Base-by-base conservation (phyloP, 2,329 filamentous ascomycete genomes). In the Eurotiales sp. region DNA sequence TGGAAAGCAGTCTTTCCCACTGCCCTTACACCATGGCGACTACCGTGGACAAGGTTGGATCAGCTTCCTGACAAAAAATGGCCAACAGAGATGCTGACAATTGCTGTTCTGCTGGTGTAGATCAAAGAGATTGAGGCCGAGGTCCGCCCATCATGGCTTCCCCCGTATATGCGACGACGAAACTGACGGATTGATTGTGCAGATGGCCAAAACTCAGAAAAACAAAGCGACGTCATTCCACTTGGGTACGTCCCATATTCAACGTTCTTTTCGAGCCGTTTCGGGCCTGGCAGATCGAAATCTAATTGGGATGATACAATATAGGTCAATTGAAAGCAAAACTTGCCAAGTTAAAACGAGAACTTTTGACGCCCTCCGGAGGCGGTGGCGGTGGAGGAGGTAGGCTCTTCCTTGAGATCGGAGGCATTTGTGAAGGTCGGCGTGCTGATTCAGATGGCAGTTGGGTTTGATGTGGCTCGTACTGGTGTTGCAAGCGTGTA, bases 101-200 rank as follows among this genome's bases (percentile, higher is more conserved):
- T 44, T 43, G 17, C 3, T 42, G 8, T 23, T 51, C 55, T 57
- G 39, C n/a, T n/a, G n/a, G n/a, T 62, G 69, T 66, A 93, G 88
- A 96, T 97, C 81, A 96, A 95, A 75, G 88, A 92, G 66, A 88
- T 96, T 73, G 92, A 96, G 87, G 76, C 86, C 77, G 92, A 96
- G 82, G 88, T 92, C 81, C 72, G 82, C 76, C 19, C 15, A 22
- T 36, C 47, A 46, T 39, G 50, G 25, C 46, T 44, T 8, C 46
- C 56, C 41, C 17, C 36, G 25, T 19, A 36, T 10, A 8, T 11
- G 36, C 11, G 23, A 43, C 32, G 23, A 43, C 34, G 44, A 51
- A 29, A 46, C 51, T 63, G 52, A 63, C 51, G 21, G 19, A 50
- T n/a, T n/a, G n/a, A n/a, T 52, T 41, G 54, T 45, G 42, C 66